Conservation (phyloP, 768 basidiomycete genomes). For the Amanita subjunquillea region DNA sequence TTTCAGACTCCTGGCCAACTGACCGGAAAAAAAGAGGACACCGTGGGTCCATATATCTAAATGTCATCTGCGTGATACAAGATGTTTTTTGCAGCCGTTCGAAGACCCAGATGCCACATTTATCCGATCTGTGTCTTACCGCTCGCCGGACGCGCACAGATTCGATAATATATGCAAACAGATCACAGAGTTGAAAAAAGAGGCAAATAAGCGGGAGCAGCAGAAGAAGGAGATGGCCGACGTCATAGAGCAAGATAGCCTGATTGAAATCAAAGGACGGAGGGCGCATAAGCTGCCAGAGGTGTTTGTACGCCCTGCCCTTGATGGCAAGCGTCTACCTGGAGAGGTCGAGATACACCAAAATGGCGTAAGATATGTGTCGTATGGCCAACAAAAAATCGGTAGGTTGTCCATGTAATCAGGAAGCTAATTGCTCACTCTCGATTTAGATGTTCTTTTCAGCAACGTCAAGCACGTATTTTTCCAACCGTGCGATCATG, state of each 20-base stretch:
- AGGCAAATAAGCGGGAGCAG: conserved; percentile 93
- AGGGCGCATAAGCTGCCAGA: conserved; percentile 82
- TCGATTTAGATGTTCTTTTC: conserved; percentile 73
- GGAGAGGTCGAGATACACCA: conserved; percentile 99
- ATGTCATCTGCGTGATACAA: not conserved
- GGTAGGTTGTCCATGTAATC: conserved; percentile 37
- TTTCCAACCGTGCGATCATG: conserved; percentile 98
- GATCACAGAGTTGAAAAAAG: conserved; percentile 93
- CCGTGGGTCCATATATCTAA: conserved; percentile 34
- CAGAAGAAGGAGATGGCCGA: conserved; percentile 99
- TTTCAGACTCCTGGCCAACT: conserved; percentile 98
- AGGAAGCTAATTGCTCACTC: not conserved
- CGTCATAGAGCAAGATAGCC: conserved; percentile 87
- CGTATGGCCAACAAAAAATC: conserved; percentile 82
- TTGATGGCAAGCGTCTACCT: conserved; percentile 89
- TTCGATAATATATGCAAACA: conserved; percentile 84
- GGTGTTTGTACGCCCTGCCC: conserved; percentile 86
- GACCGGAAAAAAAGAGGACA: conserved; percentile 97
- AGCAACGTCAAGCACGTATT: conserved; percentile 97
- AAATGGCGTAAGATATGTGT: conserved; percentile 91
- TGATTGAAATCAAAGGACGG: conserved; percentile 83
- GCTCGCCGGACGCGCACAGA: conserved; percentile 81
- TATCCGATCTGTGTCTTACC: conserved; percentile 90
- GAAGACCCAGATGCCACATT: conserved; percentile 96
- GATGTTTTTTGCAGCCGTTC: conserved; percentile 53